These are phyloP conservation scores for Daldinia grandis DNA, from an alignment of 495 filamentous ascomycete species.

Conservation along the genomic window DNA sequence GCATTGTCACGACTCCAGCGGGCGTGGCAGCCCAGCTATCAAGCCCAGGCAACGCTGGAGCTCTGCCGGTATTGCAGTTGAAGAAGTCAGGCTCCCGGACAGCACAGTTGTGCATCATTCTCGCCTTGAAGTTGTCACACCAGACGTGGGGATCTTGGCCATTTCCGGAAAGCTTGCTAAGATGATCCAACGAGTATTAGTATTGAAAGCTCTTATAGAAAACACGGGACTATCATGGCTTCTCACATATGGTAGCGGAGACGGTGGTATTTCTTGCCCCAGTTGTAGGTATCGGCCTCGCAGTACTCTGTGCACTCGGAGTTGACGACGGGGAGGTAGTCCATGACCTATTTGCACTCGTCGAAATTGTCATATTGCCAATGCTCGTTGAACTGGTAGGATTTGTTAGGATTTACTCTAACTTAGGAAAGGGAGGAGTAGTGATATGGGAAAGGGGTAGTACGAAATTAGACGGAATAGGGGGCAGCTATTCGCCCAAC, in stretches of 20 bases:
- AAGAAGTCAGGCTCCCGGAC: slow-evolving; percentile 30
- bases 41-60: slow-evolving; percentile 11
- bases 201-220: background rate
- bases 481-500: background rate
- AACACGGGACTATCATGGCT: background rate
- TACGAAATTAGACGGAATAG: background rate
- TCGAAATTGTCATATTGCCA: slow-evolving; percentile 16
- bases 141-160: slow-evolving; percentile 15
- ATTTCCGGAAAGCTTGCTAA: slow-evolving; percentile 24
- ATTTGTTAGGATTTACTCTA: background rate
- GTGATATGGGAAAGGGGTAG: background rate
- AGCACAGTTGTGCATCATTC: slow-evolving; percentile 31
- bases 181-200: background rate
- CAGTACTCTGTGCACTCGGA: slow-evolving; percentile 36
- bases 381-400: slow-evolving; percentile 1
- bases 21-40: slow-evolving; percentile 17
- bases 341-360: slow-evolving; percentile 8
- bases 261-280: slow-evolving; percentile 16
- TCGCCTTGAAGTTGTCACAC: slow-evolving; percentile 31
- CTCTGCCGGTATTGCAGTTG: slow-evolving; percentile 27
- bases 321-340: slow-evolving; percentile 11
- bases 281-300: slow-evolving; percentile 25
- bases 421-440: background rate
- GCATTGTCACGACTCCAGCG: slow-evolving; percentile 3
- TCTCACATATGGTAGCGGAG: slow-evolving; percentile 31